Percentiles rank a stretch among this genome's conserved stretches.
phyloP scores from a whole-genome alignment of 768 basidiomycete genomes.

The Nevesoporus exiguus region DNA sequence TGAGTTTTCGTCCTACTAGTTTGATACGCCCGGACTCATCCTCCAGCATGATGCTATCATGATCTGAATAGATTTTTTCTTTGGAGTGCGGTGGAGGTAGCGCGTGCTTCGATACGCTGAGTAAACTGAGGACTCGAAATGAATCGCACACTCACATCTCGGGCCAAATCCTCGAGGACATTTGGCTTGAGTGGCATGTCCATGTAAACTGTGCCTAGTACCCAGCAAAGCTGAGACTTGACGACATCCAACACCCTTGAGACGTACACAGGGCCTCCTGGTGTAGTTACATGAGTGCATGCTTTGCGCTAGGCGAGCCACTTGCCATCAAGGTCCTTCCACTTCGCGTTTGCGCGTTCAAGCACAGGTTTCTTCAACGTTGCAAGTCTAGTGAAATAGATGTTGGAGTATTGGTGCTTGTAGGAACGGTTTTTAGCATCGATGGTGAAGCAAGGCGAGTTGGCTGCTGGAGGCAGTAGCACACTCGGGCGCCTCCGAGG shows the following conservation, averaged over 20 bases:
- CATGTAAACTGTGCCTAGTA: slow-evolving; percentile 95
- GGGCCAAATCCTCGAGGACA: slow-evolving; percentile 90
- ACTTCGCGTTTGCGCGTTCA: slow-evolving; percentile 45
- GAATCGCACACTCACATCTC: slow-evolving; percentile 64
- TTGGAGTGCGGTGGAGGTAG: slow-evolving; percentile 79
- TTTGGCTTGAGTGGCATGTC: slow-evolving; percentile 99
- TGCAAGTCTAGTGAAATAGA: slow-evolving; percentile 62
- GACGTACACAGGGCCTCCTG: slow-evolving; percentile 70
- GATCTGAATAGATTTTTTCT: slow-evolving; percentile 68
- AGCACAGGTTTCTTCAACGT: slow-evolving; percentile 47
- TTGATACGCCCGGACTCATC: slow-evolving; percentile 93
- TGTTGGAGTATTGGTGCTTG: slow-evolving; percentile 68
- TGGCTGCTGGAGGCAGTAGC: slow-evolving; percentile 27
- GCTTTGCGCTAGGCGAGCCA: neutral
- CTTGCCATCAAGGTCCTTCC: slow-evolving; percentile 46
- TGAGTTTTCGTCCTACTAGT: slow-evolving; percentile 74
- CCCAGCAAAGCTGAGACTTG: slow-evolving; percentile 81
- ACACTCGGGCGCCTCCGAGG: slow-evolving; percentile 23
- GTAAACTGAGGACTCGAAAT: slow-evolving; percentile 3
- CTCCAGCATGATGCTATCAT: slow-evolving; percentile 86
- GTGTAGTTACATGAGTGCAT: slow-evolving; percentile 8
- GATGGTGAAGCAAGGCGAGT: slow-evolving; percentile 42
- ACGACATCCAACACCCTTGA: slow-evolving; percentile 83
- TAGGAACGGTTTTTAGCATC: slow-evolving; percentile 48
- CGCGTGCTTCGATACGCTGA: slow-evolving; percentile 59